These are phyloP conservation scores for Citrullus colocynthis DNA, from an alignment of 306 rosid genomes.

Conservation along the genomic window DNA sequence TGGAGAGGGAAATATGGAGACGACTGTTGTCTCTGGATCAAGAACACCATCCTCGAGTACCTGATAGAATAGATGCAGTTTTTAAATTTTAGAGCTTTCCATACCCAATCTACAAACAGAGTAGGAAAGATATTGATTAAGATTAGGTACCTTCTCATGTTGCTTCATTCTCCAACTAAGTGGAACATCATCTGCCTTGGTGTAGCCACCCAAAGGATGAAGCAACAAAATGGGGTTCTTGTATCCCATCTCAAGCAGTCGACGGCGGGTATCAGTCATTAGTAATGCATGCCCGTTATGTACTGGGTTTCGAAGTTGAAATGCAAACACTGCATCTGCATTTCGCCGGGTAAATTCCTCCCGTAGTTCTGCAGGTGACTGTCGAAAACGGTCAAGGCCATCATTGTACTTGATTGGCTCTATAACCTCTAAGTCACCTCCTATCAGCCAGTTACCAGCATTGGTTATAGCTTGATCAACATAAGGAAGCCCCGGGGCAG, in stretches of 20 bases:
- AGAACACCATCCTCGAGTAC: constrained; percentile 99
- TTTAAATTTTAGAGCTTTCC: neutral
- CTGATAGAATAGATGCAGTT: constrained; percentile 21
- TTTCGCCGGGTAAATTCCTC: constrained; percentile 67
- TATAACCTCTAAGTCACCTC: constrained; percentile 93
- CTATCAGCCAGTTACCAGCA: constrained; percentile 91
- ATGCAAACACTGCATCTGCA: constrained; percentile 96
- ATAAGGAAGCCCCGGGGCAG: constrained; percentile 81
- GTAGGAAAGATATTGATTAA: neutral
- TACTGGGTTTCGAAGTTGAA: constrained; percentile 92
- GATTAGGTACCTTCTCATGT: constrained; percentile 68
- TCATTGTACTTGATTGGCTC: constrained; percentile 76
- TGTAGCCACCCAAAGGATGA: constrained; percentile 94
- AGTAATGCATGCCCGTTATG: constrained; percentile 97
- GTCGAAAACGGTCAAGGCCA: constrained; percentile 85
- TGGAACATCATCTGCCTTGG: constrained; percentile 98
- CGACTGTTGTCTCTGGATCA: constrained; percentile 95
- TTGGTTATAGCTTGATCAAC: constrained; percentile 70
- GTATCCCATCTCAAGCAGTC: constrained; percentile 94
- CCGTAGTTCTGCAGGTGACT: constrained; percentile 81
- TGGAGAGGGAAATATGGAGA: constrained; percentile 97
- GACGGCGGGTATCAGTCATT: constrained; percentile 89
- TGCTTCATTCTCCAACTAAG: constrained; percentile 95
- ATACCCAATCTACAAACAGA: neutral
- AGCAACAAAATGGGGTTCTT: constrained; percentile 92